Evolutionary conservation across 2,329 filamentous ascomycete genomes (phyloP).

Genomic region (Sordariomycetes sp.): DNA sequence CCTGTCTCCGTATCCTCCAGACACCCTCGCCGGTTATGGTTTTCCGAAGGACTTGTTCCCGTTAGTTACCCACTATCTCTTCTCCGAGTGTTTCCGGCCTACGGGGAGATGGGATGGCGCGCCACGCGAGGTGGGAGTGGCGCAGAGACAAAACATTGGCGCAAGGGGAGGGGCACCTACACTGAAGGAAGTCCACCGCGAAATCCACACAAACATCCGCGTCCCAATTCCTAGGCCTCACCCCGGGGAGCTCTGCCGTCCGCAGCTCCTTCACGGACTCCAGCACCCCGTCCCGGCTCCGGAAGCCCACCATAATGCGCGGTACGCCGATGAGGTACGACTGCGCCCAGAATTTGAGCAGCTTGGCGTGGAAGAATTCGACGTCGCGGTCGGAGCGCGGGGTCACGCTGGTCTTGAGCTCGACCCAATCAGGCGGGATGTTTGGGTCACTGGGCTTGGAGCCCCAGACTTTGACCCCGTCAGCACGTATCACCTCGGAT

Average conservation of each 20-base stretch:
- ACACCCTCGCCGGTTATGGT: slow-evolving; percentile 61
- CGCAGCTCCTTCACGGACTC: slow-evolving; percentile 65
- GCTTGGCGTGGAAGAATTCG: slow-evolving; percentile 74
- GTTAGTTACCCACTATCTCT: not conserved
- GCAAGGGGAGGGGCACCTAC: slow-evolving; percentile 32
- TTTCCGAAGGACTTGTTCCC: slow-evolving; percentile 46
- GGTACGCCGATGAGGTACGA: slow-evolving; percentile 90
- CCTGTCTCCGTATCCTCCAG: slow-evolving; percentile 64
- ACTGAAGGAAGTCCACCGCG: slow-evolving; percentile 64
- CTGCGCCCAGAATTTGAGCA: slow-evolving; percentile 95
- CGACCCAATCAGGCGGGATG: slow-evolving; percentile 79
- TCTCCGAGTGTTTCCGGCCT: not conserved
- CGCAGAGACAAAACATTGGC: not conserved
- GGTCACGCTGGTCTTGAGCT: slow-evolving; percentile 82
- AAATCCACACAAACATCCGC: slow-evolving; percentile 93
- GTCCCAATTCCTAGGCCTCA: slow-evolving; percentile 73
- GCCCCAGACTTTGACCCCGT: slow-evolving; percentile 61
- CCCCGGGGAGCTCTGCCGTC: slow-evolving; percentile 67
- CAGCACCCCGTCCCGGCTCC: slow-evolving; percentile 59
- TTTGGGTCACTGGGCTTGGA: slow-evolving; percentile 57
- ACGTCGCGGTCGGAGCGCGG: slow-evolving; percentile 58
- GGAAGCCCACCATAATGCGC: slow-evolving; percentile 83
- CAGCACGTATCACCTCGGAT: not conserved
- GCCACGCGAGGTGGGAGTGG: not conserved
- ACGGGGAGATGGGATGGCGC: not conserved